Conservation (phyloP, 352 stramenopile species). For the Phytophthora crassamura region DNA sequence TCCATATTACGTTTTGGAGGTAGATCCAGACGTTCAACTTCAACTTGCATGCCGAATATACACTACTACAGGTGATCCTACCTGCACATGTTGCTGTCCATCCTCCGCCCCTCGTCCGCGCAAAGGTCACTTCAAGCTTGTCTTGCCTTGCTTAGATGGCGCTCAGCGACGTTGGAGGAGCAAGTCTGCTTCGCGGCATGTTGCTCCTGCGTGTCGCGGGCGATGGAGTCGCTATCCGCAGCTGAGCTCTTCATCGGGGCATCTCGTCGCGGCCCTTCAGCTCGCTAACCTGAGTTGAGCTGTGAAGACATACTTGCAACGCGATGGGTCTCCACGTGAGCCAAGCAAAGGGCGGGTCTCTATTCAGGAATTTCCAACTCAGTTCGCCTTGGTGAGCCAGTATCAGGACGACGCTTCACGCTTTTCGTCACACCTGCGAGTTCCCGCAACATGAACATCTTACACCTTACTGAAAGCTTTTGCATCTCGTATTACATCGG, state of each 20-base stretch:
- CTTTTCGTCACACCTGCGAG: too few species aligned
- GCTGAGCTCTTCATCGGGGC: not conserved
- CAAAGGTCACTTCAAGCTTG: constrained; percentile 21
- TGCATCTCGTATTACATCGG: too few species aligned
- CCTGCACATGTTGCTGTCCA: not conserved
- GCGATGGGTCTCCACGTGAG: too few species aligned
- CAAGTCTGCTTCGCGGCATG: constrained; percentile 7
- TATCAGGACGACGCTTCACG: too few species aligned
- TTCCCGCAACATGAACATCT: too few species aligned
- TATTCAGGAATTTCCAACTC: too few species aligned
- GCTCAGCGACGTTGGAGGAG: constrained; percentile 3
- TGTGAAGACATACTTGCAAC: not conserved
- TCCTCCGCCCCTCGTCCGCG: not conserved
- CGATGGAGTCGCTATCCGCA: not conserved
- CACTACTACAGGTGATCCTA: not conserved
- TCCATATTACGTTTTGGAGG: too few species aligned
- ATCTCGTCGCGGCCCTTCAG: constrained; percentile 2
- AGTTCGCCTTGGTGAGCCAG: too few species aligned
- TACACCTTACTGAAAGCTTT: too few species aligned
- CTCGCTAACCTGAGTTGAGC: not conserved
- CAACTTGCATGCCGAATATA: constrained; percentile 12
- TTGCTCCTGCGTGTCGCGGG: constrained; percentile 16
- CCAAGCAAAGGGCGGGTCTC: too few species aligned
- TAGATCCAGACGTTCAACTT: constrained; percentile 2
- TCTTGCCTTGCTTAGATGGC: not conserved